Conservation (phyloP, 306 rosid species). For the Ormosia emarginata region DNA sequence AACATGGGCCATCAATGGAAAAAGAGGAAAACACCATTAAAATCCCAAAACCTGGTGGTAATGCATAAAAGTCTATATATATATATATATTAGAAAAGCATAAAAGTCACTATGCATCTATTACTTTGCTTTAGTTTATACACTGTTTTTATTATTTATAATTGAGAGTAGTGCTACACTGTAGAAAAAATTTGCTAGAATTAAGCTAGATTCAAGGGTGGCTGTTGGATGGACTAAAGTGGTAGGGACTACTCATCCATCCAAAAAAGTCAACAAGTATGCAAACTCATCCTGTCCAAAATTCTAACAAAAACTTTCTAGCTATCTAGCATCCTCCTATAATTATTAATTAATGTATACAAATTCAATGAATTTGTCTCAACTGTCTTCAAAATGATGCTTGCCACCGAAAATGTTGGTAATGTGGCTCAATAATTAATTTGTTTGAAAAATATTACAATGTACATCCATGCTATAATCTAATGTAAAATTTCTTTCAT, state of each 20-base stretch:
- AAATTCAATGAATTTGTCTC: background rate
- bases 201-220: background rate
- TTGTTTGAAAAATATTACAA: background rate
- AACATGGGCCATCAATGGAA: background rate
- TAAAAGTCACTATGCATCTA: too few relatives aligned
- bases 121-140: too few relatives aligned
- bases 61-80: too few relatives aligned
- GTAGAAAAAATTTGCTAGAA: background rate
- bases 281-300: background rate
- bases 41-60: background rate
- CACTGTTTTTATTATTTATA: too few relatives aligned
- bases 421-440: background rate
- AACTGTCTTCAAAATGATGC: background rate
- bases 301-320: too few relatives aligned
- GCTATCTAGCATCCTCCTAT: too few relatives aligned
- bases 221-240: background rate
- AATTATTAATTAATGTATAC: background rate
- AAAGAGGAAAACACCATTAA: background rate
- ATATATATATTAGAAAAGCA: too few relatives aligned
- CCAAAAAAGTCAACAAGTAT: background rate
- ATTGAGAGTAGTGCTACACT: too few relatives aligned
- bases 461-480: background rate
- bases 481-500: background rate
- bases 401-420: background rate
- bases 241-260: background rate